Conservation (phyloP, 345 rosid species). For the Stellera chamaejasme region DNA sequence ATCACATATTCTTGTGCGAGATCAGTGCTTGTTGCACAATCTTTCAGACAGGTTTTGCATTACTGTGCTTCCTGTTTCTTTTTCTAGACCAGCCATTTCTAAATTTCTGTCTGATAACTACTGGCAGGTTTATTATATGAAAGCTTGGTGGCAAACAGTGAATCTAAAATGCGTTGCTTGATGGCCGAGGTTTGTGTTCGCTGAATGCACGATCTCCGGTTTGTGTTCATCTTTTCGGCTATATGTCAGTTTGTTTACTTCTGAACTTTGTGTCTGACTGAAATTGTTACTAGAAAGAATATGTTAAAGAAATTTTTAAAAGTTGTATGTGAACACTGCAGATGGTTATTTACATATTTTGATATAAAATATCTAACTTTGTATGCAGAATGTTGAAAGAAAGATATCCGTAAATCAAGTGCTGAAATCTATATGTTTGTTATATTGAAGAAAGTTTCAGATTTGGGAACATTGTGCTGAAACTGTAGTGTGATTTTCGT, state of each 20-base stretch:
- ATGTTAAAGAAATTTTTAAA: too few species aligned
- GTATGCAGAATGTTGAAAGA: too few species aligned
- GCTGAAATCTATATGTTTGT: too few species aligned
- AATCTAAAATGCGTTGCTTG: slow-evolving; percentile 38
- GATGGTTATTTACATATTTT: too few species aligned
- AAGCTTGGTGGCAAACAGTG: slow-evolving; percentile 32
- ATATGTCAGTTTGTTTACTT: neutral
- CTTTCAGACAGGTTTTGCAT: slow-evolving; percentile 2
- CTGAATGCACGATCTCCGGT: neutral
- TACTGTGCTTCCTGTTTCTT: neutral
- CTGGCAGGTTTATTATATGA: slow-evolving; percentile 45
- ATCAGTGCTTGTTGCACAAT: neutral
- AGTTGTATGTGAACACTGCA: too few species aligned
- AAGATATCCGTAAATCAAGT: too few species aligned
- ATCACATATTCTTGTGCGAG: neutral
- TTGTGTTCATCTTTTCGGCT: neutral
- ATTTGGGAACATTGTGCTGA: too few species aligned
- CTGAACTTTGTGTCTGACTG: too few species aligned
- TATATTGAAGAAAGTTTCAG: too few species aligned
- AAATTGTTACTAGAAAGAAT: too few species aligned
- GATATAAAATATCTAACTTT: too few species aligned
- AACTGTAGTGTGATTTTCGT: too few species aligned
- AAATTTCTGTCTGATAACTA: slow-evolving; percentile 9
- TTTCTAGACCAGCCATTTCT: slow-evolving; percentile 1
- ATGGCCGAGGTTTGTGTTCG: slow-evolving; percentile 48